Conservation (phyloP, 2,329 filamentous ascomycete species). For the Mycosphaerella sp. region DNA sequence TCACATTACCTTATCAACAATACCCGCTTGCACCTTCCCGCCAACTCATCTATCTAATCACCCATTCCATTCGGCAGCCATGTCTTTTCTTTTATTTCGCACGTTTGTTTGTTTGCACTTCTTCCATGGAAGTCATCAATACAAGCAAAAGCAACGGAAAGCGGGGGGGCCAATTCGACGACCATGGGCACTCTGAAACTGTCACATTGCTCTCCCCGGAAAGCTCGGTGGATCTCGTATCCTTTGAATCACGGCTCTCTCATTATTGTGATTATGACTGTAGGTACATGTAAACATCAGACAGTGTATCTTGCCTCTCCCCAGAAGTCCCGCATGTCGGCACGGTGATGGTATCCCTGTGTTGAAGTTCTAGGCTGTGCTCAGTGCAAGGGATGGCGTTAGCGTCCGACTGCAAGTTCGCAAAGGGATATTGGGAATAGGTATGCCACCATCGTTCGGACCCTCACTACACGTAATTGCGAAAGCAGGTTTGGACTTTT, state of each 20-base stretch:
- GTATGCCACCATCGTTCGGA: too few relatives aligned
- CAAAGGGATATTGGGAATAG: too few relatives aligned
- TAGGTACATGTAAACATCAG: too few relatives aligned
- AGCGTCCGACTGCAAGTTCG: too few relatives aligned
- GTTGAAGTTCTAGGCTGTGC: too few relatives aligned
- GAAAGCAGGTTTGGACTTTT: neutral
- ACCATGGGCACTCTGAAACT: constrained; percentile 1
- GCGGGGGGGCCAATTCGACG: neutral
- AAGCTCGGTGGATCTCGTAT: neutral
- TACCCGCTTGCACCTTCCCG: neutral
- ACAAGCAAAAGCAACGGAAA: neutral
- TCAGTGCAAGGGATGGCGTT: too few relatives aligned
- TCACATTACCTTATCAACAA: too few relatives aligned
- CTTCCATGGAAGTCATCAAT: neutral
- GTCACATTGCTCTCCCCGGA: neutral
- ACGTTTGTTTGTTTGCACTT: neutral
- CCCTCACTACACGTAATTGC: neutral
- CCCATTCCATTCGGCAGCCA: constrained; percentile 2
- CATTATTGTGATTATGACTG: too few relatives aligned
- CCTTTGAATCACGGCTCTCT: neutral
- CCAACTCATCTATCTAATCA: neutral
- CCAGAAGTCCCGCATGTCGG: too few relatives aligned
- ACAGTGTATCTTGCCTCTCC: too few relatives aligned
- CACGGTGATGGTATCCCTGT: too few relatives aligned
- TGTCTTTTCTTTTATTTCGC: neutral